These are phyloP conservation scores for Gossypium longicalyx DNA, from an alignment of 345 rosid genomes.

Conservation along the genomic window DNA sequence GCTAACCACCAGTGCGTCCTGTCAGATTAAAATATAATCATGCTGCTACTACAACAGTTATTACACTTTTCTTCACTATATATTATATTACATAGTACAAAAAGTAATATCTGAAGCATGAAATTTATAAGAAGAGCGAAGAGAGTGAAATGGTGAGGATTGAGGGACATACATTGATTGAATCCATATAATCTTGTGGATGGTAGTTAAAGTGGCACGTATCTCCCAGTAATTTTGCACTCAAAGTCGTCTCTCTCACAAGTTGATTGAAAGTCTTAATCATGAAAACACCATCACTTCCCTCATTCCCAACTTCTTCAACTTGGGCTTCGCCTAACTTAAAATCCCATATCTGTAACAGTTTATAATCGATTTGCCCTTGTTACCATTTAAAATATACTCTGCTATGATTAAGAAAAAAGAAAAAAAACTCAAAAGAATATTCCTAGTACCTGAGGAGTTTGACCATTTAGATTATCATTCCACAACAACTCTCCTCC, in stretches of 20 bases:
- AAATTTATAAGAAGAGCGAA: no score
- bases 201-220: conserved; percentile 33
- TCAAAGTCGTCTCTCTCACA: conserved; percentile 36
- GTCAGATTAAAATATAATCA: no score
- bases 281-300: neutral
- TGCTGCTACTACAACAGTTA: no score
- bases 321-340: conserved; percentile 46
- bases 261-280: neutral
- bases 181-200: conserved; percentile 29
- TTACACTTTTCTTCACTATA: no score
- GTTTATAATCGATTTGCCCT: neutral
- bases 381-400: neutral
- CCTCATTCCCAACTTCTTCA: conserved; percentile 32
- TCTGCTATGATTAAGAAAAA: neutral
- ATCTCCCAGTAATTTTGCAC: conserved; percentile 36
- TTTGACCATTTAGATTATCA: conserved; percentile 29
- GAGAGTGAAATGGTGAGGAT: neutral
- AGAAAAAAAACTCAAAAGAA: neutral
- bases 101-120: no score
- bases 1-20: no score
- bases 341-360: conserved; percentile 84
- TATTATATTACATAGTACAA: no score
- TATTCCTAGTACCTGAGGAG: conserved; percentile 44
- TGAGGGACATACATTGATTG: conserved; percentile 37
- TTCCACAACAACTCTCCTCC: conserved; percentile 35